A percentile compares a stretch with the other conserved stretches of the same genome.
phyloP scores from a whole-genome alignment of 768 basidiomycete species.

The Butyriboletus loyo region DNA sequence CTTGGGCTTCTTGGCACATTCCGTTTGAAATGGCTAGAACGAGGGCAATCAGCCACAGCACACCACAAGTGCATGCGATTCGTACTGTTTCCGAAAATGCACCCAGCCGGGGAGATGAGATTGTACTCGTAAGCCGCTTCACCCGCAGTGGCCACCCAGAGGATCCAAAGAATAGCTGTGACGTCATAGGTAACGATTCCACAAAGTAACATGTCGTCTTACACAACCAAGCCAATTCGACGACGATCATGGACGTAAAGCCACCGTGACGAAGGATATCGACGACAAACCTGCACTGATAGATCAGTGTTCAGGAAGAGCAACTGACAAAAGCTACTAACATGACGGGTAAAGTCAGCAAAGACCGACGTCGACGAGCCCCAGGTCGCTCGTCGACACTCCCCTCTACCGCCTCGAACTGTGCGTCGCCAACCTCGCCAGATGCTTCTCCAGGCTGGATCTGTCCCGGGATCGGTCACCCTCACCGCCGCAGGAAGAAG shows the following conservation, averaged over 20 bases:
- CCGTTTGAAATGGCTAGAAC: conserved; percentile 7
- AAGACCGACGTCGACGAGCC: no score
- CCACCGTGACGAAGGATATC: conserved; percentile 36
- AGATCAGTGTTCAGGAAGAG: background rate
- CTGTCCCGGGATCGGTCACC: no score
- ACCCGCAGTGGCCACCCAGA: conserved; percentile 40
- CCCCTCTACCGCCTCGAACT: no score
- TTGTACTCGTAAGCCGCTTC: conserved; percentile 15
- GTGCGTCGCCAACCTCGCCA: no score
- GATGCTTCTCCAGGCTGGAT: no score
- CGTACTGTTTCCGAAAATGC: conserved; percentile 7
- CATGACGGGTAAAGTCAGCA: conserved; percentile 32
- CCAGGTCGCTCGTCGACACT: no score
- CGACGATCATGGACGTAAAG: conserved; percentile 36
- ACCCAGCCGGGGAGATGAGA: conserved; percentile 9
- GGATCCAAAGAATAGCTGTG: conserved; percentile 33
- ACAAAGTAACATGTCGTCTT: conserved; percentile 6
- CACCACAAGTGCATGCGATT: background rate
- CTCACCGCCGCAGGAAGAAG: no score
- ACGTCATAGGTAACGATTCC: background rate
- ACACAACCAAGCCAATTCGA: conserved; percentile 40
- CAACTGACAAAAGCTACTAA: background rate
- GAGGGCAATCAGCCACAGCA: background rate
- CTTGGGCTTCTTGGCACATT: conserved; percentile 31
- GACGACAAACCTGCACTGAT: conserved; percentile 30